phyloP scores from a whole-genome alignment of 2,329 filamentous ascomycete species.

The Hortaea werneckii region DNA sequence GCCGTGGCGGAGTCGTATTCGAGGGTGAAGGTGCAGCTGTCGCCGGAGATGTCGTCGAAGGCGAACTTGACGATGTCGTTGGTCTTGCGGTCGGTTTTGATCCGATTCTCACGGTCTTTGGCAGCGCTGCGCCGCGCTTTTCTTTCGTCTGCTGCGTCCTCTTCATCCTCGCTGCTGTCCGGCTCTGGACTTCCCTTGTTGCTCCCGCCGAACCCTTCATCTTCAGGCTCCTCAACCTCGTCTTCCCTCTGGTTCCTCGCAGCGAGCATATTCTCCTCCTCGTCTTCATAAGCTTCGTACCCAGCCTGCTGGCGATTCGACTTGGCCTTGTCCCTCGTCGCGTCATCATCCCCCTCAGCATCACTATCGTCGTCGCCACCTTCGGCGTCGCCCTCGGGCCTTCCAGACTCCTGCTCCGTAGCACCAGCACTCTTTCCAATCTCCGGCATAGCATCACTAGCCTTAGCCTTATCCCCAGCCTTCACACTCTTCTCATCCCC shows the following conservation, averaged over 20 bases:
- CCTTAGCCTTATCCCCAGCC: constrained; percentile 36
- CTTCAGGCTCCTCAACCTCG: constrained; percentile 51
- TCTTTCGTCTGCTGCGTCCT: constrained; percentile 1
- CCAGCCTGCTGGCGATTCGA: constrained; percentile 71
- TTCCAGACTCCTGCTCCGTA: constrained; percentile 40
- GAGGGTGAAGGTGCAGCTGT: constrained; percentile 70
- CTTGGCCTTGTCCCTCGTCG: constrained; percentile 61
- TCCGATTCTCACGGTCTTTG: constrained; percentile 49
- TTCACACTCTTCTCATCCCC: constrained; percentile 47
- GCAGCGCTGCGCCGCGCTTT: constrained; percentile 30
- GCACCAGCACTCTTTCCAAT: constrained; percentile 55
- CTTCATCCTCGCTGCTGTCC: constrained; percentile 21
- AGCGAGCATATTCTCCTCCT: constrained; percentile 73
- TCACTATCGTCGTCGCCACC: constrained; percentile 62
- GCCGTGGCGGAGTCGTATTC: constrained; percentile 70
- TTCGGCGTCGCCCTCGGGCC: constrained; percentile 37
- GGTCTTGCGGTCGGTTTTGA: constrained; percentile 48
- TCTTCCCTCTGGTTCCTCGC: constrained; percentile 52
- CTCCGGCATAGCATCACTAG: constrained; percentile 59
- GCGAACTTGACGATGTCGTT: constrained; percentile 64
- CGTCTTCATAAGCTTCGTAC: constrained; percentile 86
- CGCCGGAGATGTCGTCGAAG: constrained; percentile 65
- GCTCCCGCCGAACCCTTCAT: constrained; percentile 42
- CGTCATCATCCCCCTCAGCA: constrained; percentile 43
- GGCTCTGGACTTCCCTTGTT: constrained; percentile 28